Percentiles rank a stretch among this genome's conserved stretches.
These are phyloP conservation scores for Neonectria hederae DNA, from an alignment of 2,329 filamentous ascomycete genomes.

Conservation along the genomic window DNA sequence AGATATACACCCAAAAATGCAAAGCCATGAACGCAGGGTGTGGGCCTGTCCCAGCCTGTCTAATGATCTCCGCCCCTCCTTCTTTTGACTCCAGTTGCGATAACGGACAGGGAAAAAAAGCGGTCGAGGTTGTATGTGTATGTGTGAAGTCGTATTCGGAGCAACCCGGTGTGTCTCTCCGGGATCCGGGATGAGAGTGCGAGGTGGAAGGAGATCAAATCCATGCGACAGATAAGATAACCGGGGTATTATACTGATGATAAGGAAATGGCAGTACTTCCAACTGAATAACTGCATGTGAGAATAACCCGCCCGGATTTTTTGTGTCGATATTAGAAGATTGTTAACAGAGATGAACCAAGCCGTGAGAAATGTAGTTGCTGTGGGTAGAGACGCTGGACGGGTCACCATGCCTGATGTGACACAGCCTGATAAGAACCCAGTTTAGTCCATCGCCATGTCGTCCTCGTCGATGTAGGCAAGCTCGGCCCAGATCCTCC, in stretches of 20 bases:
- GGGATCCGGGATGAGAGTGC: neutral
- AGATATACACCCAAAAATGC: constrained; percentile 14
- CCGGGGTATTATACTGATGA: constrained; percentile 16
- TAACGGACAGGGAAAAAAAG: constrained; percentile 9
- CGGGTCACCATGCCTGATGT: neutral
- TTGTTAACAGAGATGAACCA: constrained; percentile 31
- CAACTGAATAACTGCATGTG: neutral
- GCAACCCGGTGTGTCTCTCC: constrained; percentile 30
- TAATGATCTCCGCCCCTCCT: constrained; percentile 14
- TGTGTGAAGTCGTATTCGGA: constrained; percentile 19
- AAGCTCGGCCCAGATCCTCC: constrained; percentile 85
- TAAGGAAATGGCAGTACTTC: constrained; percentile 7
- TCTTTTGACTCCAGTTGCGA: constrained; percentile 22
- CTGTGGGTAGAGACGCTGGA: neutral
- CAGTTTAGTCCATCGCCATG: constrained; percentile 45
- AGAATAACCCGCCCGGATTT: neutral
- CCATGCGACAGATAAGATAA: constrained; percentile 14
- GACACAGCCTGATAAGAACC: neutral
- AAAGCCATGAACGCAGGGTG: constrained; percentile 20
- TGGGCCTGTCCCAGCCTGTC: constrained; percentile 22
- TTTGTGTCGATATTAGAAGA: constrained; percentile 35
- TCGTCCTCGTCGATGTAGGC: constrained; percentile 67
- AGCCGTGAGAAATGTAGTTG: constrained; percentile 27
- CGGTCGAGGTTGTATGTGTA: constrained; percentile 5
- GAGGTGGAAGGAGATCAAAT: constrained; percentile 14